A percentile compares a stretch with the other conserved stretches of the same genome.
These are phyloP conservation scores for Psidium friedrichsthalianum DNA, from an alignment of 345 rosid species.

Conservation along the genomic window DNA sequence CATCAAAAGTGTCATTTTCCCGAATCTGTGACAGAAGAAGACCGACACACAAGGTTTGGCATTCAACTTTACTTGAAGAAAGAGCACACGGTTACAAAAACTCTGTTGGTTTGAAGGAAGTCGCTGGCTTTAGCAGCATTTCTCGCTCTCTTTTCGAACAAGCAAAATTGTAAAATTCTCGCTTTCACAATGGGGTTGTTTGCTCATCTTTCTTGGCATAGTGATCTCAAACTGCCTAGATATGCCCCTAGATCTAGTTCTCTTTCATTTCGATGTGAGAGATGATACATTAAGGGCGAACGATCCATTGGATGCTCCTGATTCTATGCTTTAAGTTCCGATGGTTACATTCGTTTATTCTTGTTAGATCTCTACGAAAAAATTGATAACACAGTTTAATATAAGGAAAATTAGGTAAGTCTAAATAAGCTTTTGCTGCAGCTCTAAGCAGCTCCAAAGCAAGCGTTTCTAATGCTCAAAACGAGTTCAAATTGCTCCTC, in stretches of 20 bases:
- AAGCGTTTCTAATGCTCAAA: neutral
- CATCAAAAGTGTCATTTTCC: too few species aligned
- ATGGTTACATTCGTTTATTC: neutral
- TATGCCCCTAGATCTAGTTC: too few species aligned
- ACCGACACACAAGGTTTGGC: neutral
- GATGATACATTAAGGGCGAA: neutral
- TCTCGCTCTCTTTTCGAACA: neutral
- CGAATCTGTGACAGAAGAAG: neutral
- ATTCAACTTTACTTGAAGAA: neutral
- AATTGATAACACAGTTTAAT: too few species aligned
- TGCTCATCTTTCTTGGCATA: too few species aligned
- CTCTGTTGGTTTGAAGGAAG: neutral
- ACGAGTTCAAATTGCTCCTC: neutral
- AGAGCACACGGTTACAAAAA: neutral
- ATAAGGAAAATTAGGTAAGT: too few species aligned
- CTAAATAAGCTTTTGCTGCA: neutral
- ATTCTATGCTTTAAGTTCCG: neutral
- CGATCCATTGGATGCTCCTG: neutral
- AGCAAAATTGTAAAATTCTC: neutral
- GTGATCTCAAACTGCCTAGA: too few species aligned
- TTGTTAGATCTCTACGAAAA: too few species aligned
- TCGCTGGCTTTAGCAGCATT: neutral
- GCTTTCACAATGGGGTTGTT: neutral
- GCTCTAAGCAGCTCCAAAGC: neutral
- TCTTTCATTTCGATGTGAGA: too few species aligned